Percentiles rank a stretch among this genome's conserved stretches.
phyloP scores from a whole-genome alignment of 345 rosid species.

The Citrus australasica region DNA sequence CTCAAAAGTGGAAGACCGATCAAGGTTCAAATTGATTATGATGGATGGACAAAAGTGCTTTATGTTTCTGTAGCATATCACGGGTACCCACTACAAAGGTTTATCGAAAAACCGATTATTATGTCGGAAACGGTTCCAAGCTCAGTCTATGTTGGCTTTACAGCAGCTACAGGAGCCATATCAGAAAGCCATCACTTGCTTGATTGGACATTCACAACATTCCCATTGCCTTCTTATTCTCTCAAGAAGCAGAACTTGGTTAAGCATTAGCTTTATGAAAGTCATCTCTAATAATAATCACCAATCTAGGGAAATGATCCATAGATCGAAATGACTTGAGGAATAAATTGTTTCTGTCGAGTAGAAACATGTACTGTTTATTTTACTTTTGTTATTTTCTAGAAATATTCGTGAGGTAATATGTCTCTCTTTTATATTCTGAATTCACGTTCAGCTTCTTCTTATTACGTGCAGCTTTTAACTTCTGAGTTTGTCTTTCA shows the following conservation, averaged over 20 bases:
- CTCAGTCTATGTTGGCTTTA: conserved; percentile 34
- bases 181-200: conserved; percentile 29
- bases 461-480: too few relatives aligned
- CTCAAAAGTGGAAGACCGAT: conserved; percentile 39
- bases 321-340: too few relatives aligned
- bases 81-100: conserved; percentile 15
- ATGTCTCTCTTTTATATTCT: too few relatives aligned
- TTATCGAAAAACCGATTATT: conserved; percentile 29
- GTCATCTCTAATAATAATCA: too few relatives aligned
- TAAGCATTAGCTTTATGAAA: too few relatives aligned
- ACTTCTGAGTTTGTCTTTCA: too few relatives aligned
- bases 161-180: conserved; percentile 32
- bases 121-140: conserved; percentile 24
- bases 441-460: too few relatives aligned
- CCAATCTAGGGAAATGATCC: too few relatives aligned
- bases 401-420: too few relatives aligned
- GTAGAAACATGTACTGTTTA: too few relatives aligned
- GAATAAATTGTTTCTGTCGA: too few relatives aligned
- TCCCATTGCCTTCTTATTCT: not conserved
- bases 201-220: conserved; percentile 17
- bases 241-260: not conserved
- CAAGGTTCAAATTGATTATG: conserved; percentile 17
- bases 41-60: conserved; percentile 17
- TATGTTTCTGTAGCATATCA: conserved; percentile 28
- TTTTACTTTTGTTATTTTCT: too few relatives aligned